phyloP scores from a whole-genome alignment of 2,329 filamentous ascomycete genomes.

The Penicillium sp. region DNA sequence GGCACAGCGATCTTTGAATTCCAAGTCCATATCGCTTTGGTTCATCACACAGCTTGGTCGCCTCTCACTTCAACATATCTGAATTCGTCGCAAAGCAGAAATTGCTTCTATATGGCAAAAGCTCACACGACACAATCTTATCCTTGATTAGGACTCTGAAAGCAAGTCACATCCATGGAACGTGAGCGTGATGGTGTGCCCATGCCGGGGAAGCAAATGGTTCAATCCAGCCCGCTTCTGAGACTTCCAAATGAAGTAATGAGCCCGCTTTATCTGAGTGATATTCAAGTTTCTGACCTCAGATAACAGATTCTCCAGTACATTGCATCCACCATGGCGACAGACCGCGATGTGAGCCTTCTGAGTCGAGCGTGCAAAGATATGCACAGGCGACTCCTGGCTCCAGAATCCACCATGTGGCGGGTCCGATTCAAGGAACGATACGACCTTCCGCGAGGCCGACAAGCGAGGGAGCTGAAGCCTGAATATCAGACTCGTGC shows the following conservation, averaged over 20 bases:
- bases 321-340: constrained; percentile 28
- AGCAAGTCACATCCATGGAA: not conserved
- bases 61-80: not conserved
- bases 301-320: constrained; percentile 30
- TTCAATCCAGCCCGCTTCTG: constrained; percentile 2
- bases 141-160: not conserved
- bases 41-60: not conserved
- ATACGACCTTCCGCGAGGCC: constrained; percentile 32
- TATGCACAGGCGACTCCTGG: constrained; percentile 25
- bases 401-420: constrained; percentile 35
- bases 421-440: constrained; percentile 28
- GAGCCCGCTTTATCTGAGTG: not conserved
- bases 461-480: constrained; percentile 24
- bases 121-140: not conserved
- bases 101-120: not conserved
- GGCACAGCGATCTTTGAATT: too few species aligned
- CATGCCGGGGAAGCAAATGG: too few species aligned
- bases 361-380: constrained; percentile 28
- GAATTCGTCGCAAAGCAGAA: not conserved
- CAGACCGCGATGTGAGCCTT: constrained; percentile 32
- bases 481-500: constrained; percentile 37
- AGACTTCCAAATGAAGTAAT: constrained; percentile 20
- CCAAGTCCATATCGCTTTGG: too few species aligned
- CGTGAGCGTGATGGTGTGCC: too few species aligned
- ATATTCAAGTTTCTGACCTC: not conserved